phyloP scores from a whole-genome alignment of 352 stramenopile genomes.

The Globisporangium iwayamae region DNA sequence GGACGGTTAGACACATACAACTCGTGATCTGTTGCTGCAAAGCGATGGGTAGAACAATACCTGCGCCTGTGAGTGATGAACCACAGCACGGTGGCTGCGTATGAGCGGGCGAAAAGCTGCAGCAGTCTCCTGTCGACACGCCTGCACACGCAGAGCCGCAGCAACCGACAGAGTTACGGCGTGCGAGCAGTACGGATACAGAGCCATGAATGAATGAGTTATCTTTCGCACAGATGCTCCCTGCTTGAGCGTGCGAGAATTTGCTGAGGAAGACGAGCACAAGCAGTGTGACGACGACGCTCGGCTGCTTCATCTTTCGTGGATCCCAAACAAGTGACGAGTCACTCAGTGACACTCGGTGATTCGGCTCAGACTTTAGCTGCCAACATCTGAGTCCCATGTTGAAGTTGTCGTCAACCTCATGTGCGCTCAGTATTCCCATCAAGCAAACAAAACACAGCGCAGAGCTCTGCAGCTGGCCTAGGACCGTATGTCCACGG shows the following conservation, averaged over 20 bases:
- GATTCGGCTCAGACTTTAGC: slow-evolving; percentile 3
- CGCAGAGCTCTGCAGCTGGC: too few relatives aligned
- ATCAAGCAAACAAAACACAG: too few relatives aligned
- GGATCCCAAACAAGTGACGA: too few relatives aligned
- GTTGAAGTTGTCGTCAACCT: background rate
- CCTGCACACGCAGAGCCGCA: slow-evolving; percentile 13
- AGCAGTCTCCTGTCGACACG: slow-evolving; percentile 27
- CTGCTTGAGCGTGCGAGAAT: too few relatives aligned
- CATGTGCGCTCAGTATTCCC: too few relatives aligned
- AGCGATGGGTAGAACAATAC: background rate
- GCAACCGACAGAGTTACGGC: background rate
- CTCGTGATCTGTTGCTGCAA: background rate
- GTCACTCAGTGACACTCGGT: too few relatives aligned
- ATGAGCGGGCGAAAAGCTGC: slow-evolving; percentile 26
- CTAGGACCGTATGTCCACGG: too few relatives aligned
- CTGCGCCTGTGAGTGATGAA: slow-evolving; percentile 19
- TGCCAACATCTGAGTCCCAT: background rate
- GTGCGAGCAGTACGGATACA: background rate
- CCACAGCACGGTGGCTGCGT: slow-evolving; percentile 22
- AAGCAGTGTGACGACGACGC: background rate
- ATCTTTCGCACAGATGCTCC: background rate
- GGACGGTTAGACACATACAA: background rate
- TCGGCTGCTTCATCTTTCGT: background rate
- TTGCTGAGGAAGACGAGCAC: background rate
- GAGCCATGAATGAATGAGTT: background rate